Conservation (phyloP, 2,329 filamentous ascomycete genomes). For the Monilinia aucupariae region DNA sequence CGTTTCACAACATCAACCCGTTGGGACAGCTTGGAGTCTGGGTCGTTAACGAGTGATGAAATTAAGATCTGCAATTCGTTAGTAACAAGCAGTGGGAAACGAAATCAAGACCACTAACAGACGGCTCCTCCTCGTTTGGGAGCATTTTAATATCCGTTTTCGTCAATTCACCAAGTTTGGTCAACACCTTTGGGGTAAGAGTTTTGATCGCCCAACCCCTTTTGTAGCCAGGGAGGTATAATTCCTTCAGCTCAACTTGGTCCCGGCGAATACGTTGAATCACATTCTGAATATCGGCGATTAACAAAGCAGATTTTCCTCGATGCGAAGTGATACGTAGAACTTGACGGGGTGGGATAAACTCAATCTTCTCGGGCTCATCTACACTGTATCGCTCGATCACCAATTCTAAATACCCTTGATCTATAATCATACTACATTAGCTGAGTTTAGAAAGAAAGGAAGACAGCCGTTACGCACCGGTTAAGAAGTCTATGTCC, state of each 20-base stretch:
- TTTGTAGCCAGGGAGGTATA: constrained; percentile 19
- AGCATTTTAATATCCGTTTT: constrained; percentile 26
- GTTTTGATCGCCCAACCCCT: constrained; percentile 16
- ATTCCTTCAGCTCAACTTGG: constrained; percentile 20
- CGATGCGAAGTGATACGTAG: constrained; percentile 31
- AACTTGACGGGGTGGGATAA: constrained; percentile 25
- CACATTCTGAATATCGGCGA: constrained; percentile 24
- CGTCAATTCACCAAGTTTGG: constrained; percentile 28
- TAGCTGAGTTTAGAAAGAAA: constrained; percentile 1
- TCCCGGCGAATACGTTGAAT: constrained; percentile 24
- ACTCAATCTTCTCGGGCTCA: constrained; percentile 30
- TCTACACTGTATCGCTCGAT: constrained; percentile 22
- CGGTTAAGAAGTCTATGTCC: constrained; percentile 30
- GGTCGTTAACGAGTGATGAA: constrained; percentile 19
- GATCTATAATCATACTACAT: constrained; percentile 20
- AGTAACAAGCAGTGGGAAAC: constrained; percentile 6
- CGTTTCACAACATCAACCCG: constrained; percentile 26
- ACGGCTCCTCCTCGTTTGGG: constrained; percentile 3
- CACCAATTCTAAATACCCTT: constrained; percentile 26
- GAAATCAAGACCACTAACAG: constrained; percentile 18
- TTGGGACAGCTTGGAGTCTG: constrained; percentile 17
- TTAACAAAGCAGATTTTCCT: constrained; percentile 25
- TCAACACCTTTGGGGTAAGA: constrained; percentile 21
- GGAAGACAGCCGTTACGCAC: constrained; percentile 22
- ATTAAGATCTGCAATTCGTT: constrained; percentile 18